Evolutionary conservation across 495 filamentous ascomycete species (phyloP), one percentile per base, ranked within the genome.

Genomic region (Glutinoglossum americanum): DNA sequence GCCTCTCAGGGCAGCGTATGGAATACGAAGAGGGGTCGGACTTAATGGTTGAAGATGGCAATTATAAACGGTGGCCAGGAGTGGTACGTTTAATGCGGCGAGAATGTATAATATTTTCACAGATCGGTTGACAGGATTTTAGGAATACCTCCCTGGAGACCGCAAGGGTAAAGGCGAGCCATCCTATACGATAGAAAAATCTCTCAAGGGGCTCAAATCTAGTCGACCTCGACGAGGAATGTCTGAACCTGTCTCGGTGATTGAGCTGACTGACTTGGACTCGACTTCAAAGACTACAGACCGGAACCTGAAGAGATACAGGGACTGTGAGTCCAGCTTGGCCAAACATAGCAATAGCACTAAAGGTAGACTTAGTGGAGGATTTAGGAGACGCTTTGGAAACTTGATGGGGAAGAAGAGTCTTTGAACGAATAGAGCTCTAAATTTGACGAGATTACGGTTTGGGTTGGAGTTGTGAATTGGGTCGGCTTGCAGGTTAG

Each of bases 21-120:
- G 58, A 81, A 0, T 98, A 98, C 63, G 72, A 88, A 62, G 92
- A 98, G 64, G 92, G 89, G 2, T 73, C 80, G 0, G 85, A 96
- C 59, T 71, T 94, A 70, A 87, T 85, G 81, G 74, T 80, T 19
- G 88, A 93, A 59, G 65, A 66, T 0, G 81, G 80, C 19, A 64
- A 75, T 0, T 87, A 87, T 61, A 82, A 75, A 64, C 69, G 82
- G 51, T 92, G 80, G 74, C 73, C 76, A 11, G 76, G 76, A 39
- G 63, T 83, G 27, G 84, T 89, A 74, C 63, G 82, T 74, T n/a
- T 17, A 53, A 53, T 19, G 11, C 30, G 49, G 5, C 49, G 7
- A 17, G 25, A 10, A 13, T 25, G 15, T 23, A n/a, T n/a, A 13
- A 51, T 25, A 25, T 48, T 19, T 15, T 10, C 28, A 25, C 11